Base-by-base conservation (phyloP, 2,329 filamentous ascomycete genomes). In the Cercospora brassicicola region DNA sequence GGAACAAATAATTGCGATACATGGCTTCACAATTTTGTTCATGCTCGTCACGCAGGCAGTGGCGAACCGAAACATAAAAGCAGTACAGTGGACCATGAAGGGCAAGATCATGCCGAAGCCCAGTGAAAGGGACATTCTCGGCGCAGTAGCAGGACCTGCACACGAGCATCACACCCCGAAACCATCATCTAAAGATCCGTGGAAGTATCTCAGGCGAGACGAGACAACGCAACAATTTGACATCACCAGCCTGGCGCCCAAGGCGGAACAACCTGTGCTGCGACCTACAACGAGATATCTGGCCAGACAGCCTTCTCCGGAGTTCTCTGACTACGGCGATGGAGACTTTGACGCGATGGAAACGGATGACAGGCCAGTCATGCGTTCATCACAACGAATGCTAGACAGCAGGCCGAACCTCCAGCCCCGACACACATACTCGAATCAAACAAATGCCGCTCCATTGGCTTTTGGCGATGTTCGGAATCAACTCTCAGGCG, bases 291-390 rank as follows among this genome's bases (percentile, higher is more conserved):
- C 64, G n/a, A 64, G 71, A 59, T 65, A 65, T 23, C 69, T 63
- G 68, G 53, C 62, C 26, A 67, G 75, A 67, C 63, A 71, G 69
- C 67, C 71, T 62, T 66, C 76, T 39, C 70, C 70, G 13, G 74
- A 75, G 31, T 69, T 73, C 61, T 74, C 73, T 9, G 72, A 74
- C 30, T 66, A 71, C 30, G 66, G 59, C 42, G 74, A 74, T 1
- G 73, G 77, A 26, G 68, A 74, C 66, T 81, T 81, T 0, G 86
- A 90, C 45, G 85, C 86, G 65, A 93, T 94, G 91, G 91, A 93
- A 74, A 92, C 90, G 88, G 86, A 88, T 2, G 89, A 89, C 0
- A 65, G 62, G 39, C 68, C 67, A 30, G 67, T 69, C 39, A 69
- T 72, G 68, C 60, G 68, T 18, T 70, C 69, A 26, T 72, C 70